These are phyloP conservation scores for Plasmodium malariae DNA, from an alignment of 169 alveolate species.

Conservation along the genomic window DNA sequence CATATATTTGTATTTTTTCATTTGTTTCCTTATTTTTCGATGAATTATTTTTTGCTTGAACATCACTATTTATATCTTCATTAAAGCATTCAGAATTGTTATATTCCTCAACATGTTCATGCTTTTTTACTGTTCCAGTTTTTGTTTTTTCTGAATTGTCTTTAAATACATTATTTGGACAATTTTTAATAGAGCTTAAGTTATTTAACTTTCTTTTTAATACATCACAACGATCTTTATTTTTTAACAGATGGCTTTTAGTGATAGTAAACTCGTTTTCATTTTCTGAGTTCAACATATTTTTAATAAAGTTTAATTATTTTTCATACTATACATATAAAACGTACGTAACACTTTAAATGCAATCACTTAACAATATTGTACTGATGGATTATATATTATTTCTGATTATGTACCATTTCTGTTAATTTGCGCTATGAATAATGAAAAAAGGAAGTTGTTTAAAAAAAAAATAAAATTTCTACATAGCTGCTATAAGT, in stretches of 20 bases:
- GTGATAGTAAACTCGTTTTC: background rate
- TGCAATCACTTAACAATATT: background rate
- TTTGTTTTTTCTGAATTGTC: background rate
- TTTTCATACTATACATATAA: background rate
- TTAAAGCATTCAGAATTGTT: slow-evolving; percentile 4
- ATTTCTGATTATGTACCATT: too few relatives aligned
- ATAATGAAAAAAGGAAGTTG: background rate
- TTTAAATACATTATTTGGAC: slow-evolving; percentile 1
- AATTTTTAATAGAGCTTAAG: background rate
- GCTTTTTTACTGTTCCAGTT: background rate
- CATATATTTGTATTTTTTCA: slow-evolving; percentile 9
- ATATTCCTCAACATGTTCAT: background rate
- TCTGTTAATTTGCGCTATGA: background rate
- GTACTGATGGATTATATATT: too few relatives aligned
- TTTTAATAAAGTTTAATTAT: background rate
- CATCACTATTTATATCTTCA: background rate
- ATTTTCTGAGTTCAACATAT: slow-evolving; percentile 32
- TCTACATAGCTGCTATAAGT: background rate
- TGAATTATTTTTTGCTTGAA: slow-evolving; percentile 4
- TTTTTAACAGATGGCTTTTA: background rate
- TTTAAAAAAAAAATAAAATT: background rate
- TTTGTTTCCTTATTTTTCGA: slow-evolving; percentile 8
- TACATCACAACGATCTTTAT: background rate
- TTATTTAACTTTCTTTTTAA: slow-evolving; percentile 26
- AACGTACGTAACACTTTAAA: background rate